phyloP scores from a whole-genome alignment of 495 filamentous ascomycete species.

The Coniosporium apollinis region DNA sequence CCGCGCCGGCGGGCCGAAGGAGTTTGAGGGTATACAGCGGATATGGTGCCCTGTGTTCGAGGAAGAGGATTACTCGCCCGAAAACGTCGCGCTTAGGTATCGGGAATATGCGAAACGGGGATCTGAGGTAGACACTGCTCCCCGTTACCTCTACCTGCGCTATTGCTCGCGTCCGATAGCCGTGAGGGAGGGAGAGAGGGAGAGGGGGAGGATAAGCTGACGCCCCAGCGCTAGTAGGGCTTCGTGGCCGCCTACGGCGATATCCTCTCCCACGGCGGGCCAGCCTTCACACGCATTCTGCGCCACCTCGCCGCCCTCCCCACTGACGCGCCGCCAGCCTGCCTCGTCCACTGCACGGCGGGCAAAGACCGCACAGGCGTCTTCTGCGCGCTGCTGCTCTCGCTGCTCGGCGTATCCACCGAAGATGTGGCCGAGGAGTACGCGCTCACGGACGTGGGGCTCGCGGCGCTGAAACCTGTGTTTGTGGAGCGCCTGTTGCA shows the following conservation, averaged over 20 bases:
- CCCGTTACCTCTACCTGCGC: too few species aligned
- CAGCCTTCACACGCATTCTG: conserved; percentile 17
- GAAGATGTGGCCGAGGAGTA: conserved; percentile 21
- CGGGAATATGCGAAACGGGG: conserved; percentile 19
- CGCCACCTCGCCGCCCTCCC: conserved; percentile 15
- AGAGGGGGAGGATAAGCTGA: too few species aligned
- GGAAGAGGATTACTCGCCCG: conserved; percentile 24
- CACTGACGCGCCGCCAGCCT: conserved; percentile 7
- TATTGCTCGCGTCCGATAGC: too few species aligned
- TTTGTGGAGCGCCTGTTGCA: conserved; percentile 15
- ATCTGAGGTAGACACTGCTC: conserved; percentile 14
- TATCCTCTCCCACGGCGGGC: conserved; percentile 17
- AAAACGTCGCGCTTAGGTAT: conserved; percentile 23
- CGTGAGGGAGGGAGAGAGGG: too few species aligned
- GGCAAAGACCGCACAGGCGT: conserved; percentile 29
- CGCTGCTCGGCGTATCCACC: conserved; percentile 14
- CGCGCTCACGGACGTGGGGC: conserved; percentile 20
- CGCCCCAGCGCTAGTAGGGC: conserved; percentile 7
- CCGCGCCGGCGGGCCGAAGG: conserved; percentile 4
- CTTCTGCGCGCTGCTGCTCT: conserved; percentile 22
- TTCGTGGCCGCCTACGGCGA: conserved; percentile 23
- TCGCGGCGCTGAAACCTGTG: conserved; percentile 12
- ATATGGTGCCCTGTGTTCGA: conserved; percentile 23
- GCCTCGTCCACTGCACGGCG: conserved; percentile 25
- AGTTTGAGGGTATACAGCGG: conserved; percentile 10